phyloP scores from a whole-genome alignment of 2,329 filamentous ascomycete species.

The Xylaria sp. region DNA sequence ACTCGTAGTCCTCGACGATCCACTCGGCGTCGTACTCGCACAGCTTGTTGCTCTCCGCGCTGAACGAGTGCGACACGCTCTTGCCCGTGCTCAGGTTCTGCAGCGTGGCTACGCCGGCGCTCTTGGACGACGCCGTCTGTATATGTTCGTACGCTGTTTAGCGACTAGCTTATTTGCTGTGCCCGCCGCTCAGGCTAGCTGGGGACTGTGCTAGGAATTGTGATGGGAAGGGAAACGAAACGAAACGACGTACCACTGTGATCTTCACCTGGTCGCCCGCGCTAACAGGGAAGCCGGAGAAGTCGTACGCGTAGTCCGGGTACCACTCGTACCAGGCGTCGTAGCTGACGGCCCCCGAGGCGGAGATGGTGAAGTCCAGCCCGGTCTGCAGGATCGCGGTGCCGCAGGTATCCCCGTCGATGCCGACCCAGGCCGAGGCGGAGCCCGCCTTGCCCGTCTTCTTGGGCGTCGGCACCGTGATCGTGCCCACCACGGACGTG shows the following conservation, averaged over 20 bases:
- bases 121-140: slow-evolving; percentile 25
- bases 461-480: slow-evolving; percentile 58
- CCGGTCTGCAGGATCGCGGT: slow-evolving; percentile 63
- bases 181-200: no score
- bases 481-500: slow-evolving; percentile 58
- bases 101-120: slow-evolving; percentile 28
- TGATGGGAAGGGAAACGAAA: neutral
- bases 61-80: slow-evolving; percentile 57
- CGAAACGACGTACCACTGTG: slow-evolving; percentile 32
- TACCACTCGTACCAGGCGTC: slow-evolving; percentile 68
- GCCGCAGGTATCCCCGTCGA: slow-evolving; percentile 63
- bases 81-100: slow-evolving; percentile 57
- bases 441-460: slow-evolving; percentile 29
- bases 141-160: no score
- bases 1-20: slow-evolving; percentile 64
- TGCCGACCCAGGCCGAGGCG: slow-evolving; percentile 58
- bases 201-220: no score
- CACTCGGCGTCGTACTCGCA: slow-evolving; percentile 65
- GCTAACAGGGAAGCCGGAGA: slow-evolving; percentile 49
- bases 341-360: slow-evolving; percentile 49
- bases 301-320: slow-evolving; percentile 60
- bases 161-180: no score
- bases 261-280: slow-evolving; percentile 39
- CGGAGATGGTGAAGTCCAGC: slow-evolving; percentile 58
- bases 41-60: slow-evolving; percentile 48